Evolutionary conservation across 1,284 basidiomycete species (phyloP), one percentile per base, ranked within the genome.

Genomic region (Tilletia walkeri): DNA sequence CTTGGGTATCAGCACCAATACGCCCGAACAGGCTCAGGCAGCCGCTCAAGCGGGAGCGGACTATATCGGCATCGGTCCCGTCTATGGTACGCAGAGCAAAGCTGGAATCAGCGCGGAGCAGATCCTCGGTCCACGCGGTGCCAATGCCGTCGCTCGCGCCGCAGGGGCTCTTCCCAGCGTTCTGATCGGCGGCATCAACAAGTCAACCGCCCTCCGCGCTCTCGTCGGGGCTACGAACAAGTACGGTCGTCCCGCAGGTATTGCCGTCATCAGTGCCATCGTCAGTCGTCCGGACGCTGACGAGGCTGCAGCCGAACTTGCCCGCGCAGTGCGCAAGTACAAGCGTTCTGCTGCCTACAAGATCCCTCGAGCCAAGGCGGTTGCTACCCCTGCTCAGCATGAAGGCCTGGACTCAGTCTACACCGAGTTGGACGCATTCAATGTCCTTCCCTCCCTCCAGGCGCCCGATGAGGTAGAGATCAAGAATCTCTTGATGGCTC

Each of bases 181-280:
- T 1, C 70, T 83, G 10, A 83, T 83, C 63, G 81, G 81, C 3
- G 78, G 81, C 0, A 67, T 83, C 65, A 83, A 83, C 49, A 70
- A 76, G 48, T 72, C 72, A 24, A 83, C 80, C 9, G 78, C 77
- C 2, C 72, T 69, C n/a, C 70, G 81, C 38, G 74, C 79, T 3
- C 66, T 83, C 34, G 74, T 75, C 49, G 79, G 80, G 7, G 76
- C 75, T 0, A 70, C 76, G n/a, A 70, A 73, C 49, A 48, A 63
- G 30, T 41, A 16, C 1, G 30, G 6, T 16, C 77, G 77, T 45
- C 78, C 81, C 7, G 76, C 80, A 74, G 95, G 95, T 0, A 87
- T 97, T 24, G 95, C 95, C 5, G 89, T 97, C 67, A 92, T 97
- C 67, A 94, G 92, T 18, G 93, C 94, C 39, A 94, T 98, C 73